Conservation (phyloP, 805 yeast genomes). For the Suhomyces pyralidae region DNA sequence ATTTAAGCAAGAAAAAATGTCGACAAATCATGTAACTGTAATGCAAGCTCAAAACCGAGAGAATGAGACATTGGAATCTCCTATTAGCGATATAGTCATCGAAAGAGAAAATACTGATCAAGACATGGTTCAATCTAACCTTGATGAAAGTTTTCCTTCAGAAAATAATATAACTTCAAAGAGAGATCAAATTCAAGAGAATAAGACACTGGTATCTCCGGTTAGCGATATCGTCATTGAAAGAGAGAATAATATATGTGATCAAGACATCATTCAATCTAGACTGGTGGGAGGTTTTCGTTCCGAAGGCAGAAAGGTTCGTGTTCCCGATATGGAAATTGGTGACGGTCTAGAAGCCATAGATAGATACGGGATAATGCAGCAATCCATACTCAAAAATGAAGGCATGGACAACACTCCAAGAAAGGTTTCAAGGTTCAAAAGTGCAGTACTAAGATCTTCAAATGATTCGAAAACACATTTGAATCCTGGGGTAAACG, state of each 20-base stretch:
- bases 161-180: not conserved
- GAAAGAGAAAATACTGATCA: constrained; percentile 4
- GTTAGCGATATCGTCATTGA: constrained; percentile 12
- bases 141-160: not conserved
- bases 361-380: constrained; percentile 11
- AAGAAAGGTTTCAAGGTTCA: constrained; percentile 6
- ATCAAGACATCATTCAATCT: not conserved
- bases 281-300: not conserved
- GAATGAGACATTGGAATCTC: not conserved
- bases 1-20: constrained; percentile 9
- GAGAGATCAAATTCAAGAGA: not conserved
- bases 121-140: not conserved
- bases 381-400: constrained; percentile 11
- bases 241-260: not conserved
- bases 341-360: constrained; percentile 5
- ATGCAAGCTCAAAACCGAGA: not conserved
- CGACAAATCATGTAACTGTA: not conserved
- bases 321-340: not conserved
- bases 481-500: not conserved
- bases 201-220: constrained; percentile 3
- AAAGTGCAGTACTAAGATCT: not conserved
- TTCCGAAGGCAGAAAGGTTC: not conserved
- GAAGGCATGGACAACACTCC: constrained; percentile 8
- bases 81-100: constrained; percentile 11
- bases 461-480: not conserved